A percentile compares a stretch with the other conserved stretches of the same genome.
phyloP scores from a whole-genome alignment of 1,284 basidiomycete genomes.

The Puccinia sorghi region DNA sequence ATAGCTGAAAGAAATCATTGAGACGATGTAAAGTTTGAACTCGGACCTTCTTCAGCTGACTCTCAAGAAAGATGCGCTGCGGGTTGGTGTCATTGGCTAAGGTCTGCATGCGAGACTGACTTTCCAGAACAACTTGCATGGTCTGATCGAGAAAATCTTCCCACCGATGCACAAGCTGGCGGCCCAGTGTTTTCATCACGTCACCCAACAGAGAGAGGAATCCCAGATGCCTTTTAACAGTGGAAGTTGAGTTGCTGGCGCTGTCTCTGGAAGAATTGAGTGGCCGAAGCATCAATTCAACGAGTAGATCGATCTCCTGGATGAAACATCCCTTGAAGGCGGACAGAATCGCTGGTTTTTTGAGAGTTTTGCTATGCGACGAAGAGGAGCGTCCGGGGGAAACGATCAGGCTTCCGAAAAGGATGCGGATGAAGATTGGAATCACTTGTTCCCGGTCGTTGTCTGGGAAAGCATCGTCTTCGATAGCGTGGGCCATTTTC shows the following conservation, averaged over 20 bases:
- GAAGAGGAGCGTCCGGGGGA: conserved; percentile 68
- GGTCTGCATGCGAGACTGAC: conserved; percentile 62
- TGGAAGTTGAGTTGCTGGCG: conserved; percentile 50
- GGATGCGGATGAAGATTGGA: conserved; percentile 72
- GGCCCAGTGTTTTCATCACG: conserved; percentile 75
- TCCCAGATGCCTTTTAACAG: conserved; percentile 75
- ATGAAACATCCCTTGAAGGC: conserved; percentile 71
- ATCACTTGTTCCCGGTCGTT: conserved; percentile 71
- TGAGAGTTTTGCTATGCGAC: conserved; percentile 67
- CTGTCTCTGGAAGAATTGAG: conserved; percentile 54
- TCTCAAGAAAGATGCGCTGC: conserved; percentile 9
- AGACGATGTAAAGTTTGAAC: conserved; percentile 69
- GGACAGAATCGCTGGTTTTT: conserved; percentile 74
- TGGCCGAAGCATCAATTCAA: conserved; percentile 89
- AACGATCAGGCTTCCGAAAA: conserved; percentile 89
- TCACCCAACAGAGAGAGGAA: conserved; percentile 82
- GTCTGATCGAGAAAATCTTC: conserved; percentile 70
- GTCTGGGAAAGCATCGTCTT: conserved; percentile 64
- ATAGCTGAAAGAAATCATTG: conserved; percentile 76
- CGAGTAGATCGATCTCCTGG: conserved; percentile 73
- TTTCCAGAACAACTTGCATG: conserved; percentile 67
- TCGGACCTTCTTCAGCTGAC: conserved; percentile 41
- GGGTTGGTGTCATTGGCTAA: conserved; percentile 1
- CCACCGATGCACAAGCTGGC: conserved; percentile 71
- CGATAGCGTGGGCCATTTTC: conserved; percentile 66